Evolutionary conservation across 495 filamentous ascomycete genomes (phyloP), one percentile per base, ranked within the genome.

Genomic region (Xylaria bambusicola): DNA sequence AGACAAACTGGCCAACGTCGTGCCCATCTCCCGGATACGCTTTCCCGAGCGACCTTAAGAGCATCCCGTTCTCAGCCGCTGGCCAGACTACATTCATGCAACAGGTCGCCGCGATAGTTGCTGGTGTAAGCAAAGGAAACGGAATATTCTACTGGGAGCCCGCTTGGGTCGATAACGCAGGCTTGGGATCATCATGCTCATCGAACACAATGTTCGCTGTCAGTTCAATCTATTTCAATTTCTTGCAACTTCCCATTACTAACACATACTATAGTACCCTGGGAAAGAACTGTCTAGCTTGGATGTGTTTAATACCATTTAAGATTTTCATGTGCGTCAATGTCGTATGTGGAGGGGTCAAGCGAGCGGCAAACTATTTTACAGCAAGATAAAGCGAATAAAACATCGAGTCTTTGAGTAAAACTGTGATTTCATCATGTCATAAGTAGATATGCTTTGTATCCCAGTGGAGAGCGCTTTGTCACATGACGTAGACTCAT

Each of bases 121-220:
- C 73, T 2, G 75, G 68, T 6, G 78, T 82, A 4, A 74, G 69
- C 3, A 78, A 79, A 10, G 82, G 82, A 10, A 63, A 62, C 1
- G 86, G 86, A 0, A 59, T 89, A 42, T 88, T 87, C 64, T 90
- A 88, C 54, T 89, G 87, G 86, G 86, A 89, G 66, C 87, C 86
- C 3, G 85, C 81, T 7, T 90, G 86, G 86, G 75, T 88, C 44
- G 72, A 82, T 44, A 88, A 89, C 68, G 80, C 79, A 12, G 79
- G 69, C 12, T 69, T 89, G 56, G 87, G 88, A 3, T 76, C 75
- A 7, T 77, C 73, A 3, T 80, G 77, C 53, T 70, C 72, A 8
- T 74, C 73, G 17, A 79, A 78, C 65, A 77, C 72, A 27, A 80
- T 79, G 76, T 79, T 80, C 55, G 65, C 71, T 53, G 68, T 70